phyloP scores from a whole-genome alignment of 2,329 filamentous ascomycete genomes.

The Phoma sp. region DNA sequence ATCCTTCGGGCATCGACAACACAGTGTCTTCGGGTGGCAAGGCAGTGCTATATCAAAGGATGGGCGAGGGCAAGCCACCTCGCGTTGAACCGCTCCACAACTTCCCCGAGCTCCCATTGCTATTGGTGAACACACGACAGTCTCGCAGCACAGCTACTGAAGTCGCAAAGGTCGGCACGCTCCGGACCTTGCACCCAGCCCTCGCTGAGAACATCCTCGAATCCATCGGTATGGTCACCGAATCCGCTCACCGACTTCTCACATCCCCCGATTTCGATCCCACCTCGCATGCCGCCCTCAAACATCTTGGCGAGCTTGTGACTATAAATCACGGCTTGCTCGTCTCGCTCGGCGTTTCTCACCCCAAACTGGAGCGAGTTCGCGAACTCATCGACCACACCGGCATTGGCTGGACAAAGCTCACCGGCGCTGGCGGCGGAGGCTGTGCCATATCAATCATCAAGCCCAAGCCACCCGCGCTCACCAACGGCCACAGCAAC shows the following conservation, averaged over 20 bases:
- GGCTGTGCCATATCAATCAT: conserved; percentile 94
- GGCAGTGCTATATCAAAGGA: conserved; percentile 87
- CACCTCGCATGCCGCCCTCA: conserved; percentile 67
- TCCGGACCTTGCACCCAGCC: conserved; percentile 74
- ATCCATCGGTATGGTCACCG: conserved; percentile 78
- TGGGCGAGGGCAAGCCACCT: conserved; percentile 78
- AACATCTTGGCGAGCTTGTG: conserved; percentile 84
- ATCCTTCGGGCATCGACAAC: conserved; percentile 95
- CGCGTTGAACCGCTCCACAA: conserved; percentile 77
- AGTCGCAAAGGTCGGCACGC: conserved; percentile 80
- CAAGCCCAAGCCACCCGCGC: conserved; percentile 61
- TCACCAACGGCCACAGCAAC: conserved; percentile 55
- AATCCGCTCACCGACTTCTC: conserved; percentile 63
- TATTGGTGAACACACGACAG: conserved; percentile 89
- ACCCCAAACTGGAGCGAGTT: conserved; percentile 89
- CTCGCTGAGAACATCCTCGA: conserved; percentile 83
- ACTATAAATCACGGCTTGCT: conserved; percentile 92
- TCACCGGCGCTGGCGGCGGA: conserved; percentile 93
- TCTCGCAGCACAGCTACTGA: conserved; percentile 84
- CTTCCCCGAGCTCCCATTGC: conserved; percentile 89
- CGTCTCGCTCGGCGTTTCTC: conserved; percentile 90
- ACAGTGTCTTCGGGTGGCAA: conserved; percentile 94
- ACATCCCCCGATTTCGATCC: conserved; percentile 71
- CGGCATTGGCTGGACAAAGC: conserved; percentile 93
- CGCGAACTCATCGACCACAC: conserved; percentile 84